Evolutionary conservation across 1,284 basidiomycete species (phyloP).

Genomic region (Apiotrichum gamsii): DNA sequence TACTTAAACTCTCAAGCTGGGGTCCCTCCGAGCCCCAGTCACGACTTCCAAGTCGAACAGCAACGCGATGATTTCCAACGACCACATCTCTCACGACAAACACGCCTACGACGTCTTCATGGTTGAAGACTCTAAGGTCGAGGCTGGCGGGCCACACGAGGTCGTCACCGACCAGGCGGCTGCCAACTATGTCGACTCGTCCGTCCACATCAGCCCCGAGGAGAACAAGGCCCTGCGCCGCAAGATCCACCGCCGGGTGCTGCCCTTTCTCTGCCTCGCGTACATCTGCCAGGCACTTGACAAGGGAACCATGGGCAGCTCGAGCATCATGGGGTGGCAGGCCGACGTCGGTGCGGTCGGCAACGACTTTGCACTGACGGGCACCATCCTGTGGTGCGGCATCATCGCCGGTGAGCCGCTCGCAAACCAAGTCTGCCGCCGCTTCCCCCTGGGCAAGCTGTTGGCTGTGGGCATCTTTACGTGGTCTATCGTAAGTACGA

Average conservation of each 20-base stretch:
- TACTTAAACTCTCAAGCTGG: too few species aligned
- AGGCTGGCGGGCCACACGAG: too few species aligned
- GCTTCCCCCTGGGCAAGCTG: conserved; percentile 28
- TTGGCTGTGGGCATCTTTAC: conserved; percentile 23
- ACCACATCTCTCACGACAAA: too few species aligned
- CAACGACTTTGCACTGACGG: conserved; percentile 33
- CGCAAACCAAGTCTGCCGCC: conserved; percentile 31
- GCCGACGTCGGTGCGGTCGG: conserved; percentile 27
- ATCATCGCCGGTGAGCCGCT: conserved; percentile 29
- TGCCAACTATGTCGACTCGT: conserved; percentile 17
- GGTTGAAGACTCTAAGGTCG: too few species aligned
- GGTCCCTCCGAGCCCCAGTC: too few species aligned
- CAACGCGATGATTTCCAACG: too few species aligned
- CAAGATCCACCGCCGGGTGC: conserved; percentile 14
- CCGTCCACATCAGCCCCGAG: conserved; percentile 13
- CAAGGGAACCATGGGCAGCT: conserved; percentile 20
- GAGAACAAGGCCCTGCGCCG: conserved; percentile 18
- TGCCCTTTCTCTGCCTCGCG: conserved; percentile 9
- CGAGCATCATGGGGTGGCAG: conserved; percentile 37
- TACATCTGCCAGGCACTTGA: conserved; percentile 19
- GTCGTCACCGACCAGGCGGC: conserved; percentile 6
- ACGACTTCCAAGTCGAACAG: too few species aligned
- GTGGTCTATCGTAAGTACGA: too few species aligned
- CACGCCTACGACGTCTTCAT: too few species aligned
- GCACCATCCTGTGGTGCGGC: conserved; percentile 29